A percentile compares a stretch with the other conserved stretches of the same genome.
These are phyloP conservation scores for Vitis riparia DNA, from an alignment of 164 flowering plant species.

Conservation along the genomic window DNA sequence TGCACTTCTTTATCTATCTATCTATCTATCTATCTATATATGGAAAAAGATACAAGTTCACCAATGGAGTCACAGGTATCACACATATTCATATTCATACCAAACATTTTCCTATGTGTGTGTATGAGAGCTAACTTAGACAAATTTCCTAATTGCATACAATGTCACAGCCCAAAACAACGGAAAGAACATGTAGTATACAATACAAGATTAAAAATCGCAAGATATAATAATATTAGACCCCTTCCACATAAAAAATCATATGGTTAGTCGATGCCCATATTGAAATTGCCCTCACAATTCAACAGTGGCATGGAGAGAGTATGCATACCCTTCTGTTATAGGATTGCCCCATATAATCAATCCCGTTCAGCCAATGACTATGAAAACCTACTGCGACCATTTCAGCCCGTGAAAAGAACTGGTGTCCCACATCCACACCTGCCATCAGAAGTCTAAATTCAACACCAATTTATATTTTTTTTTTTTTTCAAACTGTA, in stretches of 20 bases:
- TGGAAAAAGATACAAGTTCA: too few relatives aligned
- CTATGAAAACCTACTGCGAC: conserved; percentile 77
- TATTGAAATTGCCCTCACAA: neutral
- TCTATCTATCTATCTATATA: too few relatives aligned
- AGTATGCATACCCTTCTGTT: conserved; percentile 27
- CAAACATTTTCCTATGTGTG: too few relatives aligned
- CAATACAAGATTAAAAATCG: neutral
- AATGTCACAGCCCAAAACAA: neutral
- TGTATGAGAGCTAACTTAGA: neutral
- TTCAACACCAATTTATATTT: neutral
- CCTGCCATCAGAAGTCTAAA: conserved; percentile 47
- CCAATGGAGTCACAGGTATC: too few relatives aligned
- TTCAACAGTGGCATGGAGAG: neutral
- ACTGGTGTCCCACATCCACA: conserved; percentile 77
- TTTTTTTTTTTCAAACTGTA: neutral
- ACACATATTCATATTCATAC: too few relatives aligned
- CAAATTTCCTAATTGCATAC: neutral
- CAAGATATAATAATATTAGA: too few relatives aligned
- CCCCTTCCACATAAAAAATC: neutral
- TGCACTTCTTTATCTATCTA: too few relatives aligned
- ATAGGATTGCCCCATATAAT: conserved; percentile 54
- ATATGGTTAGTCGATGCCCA: neutral
- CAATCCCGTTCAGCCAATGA: conserved; percentile 96
- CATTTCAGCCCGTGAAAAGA: conserved; percentile 93
- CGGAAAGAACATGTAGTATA: neutral